Base-by-base conservation (phyloP, 2,329 filamentous ascomycete species). In the Ceratocystis cacaofunesta region DNA sequence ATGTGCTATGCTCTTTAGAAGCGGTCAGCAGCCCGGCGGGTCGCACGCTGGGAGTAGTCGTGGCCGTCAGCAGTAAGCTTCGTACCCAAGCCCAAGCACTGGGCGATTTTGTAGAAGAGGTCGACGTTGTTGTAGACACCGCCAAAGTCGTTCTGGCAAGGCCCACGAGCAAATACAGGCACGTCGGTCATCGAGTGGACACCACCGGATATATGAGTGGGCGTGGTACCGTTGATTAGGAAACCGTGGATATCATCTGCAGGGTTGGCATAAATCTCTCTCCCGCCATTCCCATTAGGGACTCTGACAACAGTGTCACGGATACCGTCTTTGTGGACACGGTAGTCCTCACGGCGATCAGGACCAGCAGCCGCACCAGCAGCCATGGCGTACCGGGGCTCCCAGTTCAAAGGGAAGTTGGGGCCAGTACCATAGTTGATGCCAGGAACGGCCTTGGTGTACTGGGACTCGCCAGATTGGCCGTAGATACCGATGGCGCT, bases 401-500 rank as follows among this genome's bases (percentile, higher is more conserved):
- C 87, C 89, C 90, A 94, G 78, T 90, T 90, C 68, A 82, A 79
- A 22, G 90, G 90, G 79, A 94, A 95, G 77, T 88, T 83, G 70
- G 83, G 79, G 63, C 87, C 86, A 25, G 88, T 88, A 70, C 81
- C 81, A 78, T 92, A 92, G 66, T 82, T 82, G 69, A 88, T 80
- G 67, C 82, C 81, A 44, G 78, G 75, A 68, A 77, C 75, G 64
- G 79, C 77, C 52, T 82, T 77, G 3, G 82, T 84, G 80, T 95
- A 95, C 74, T 91, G 86, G 0, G 85, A 89, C 10, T 86, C 77
- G n/a, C 90, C 90, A 0, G 88, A 89, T 70, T 85, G 79, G 69
- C 83, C 77, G 78, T 94, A 94, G 36, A 80, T 79, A 66, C 89
- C 89, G 62, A 94, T 78, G 48, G 90, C 89, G 62, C 81, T 78